These are phyloP conservation scores for Colletotrichum sojae DNA, from an alignment of 2,329 filamentous ascomycete species.

Conservation along the genomic window DNA sequence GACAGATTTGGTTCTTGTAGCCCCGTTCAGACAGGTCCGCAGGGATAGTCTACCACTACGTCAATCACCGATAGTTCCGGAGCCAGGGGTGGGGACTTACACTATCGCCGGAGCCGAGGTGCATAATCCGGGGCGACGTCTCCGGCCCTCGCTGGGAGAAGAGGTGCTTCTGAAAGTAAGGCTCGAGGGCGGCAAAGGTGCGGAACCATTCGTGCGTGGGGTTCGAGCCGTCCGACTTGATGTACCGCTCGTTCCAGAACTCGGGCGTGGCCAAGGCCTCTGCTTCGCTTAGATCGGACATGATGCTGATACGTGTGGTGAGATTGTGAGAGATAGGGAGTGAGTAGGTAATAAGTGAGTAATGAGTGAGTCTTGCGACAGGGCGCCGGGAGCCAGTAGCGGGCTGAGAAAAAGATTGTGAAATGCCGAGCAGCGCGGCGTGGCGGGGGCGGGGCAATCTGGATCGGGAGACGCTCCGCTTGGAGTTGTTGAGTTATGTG, in stretches of 20 bases:
- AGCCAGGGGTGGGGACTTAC: slow-evolving; percentile 48
- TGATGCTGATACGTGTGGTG: neutral
- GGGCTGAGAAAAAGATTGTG: too few relatives aligned
- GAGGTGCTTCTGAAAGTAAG: slow-evolving; percentile 61
- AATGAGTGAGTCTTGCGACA: too few relatives aligned
- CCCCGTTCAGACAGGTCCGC: slow-evolving; percentile 60
- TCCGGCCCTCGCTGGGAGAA: slow-evolving; percentile 48
- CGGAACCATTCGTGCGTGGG: slow-evolving; percentile 70
- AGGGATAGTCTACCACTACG: slow-evolving; percentile 62
- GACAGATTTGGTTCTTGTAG: slow-evolving; percentile 67
- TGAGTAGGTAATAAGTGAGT: too few relatives aligned
- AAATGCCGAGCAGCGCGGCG: too few relatives aligned
- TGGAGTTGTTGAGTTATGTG: too few relatives aligned
- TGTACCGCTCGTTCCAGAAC: slow-evolving; percentile 67
- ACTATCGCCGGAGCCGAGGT: slow-evolving; percentile 71
- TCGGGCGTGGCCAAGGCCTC: slow-evolving; percentile 54
- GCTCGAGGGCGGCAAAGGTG: slow-evolving; percentile 61
- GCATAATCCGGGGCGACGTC: slow-evolving; percentile 61
- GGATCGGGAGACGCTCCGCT: too few relatives aligned
- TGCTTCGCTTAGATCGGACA: slow-evolving; percentile 26
- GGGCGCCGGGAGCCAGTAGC: too few relatives aligned
- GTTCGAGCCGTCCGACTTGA: slow-evolving; percentile 51
- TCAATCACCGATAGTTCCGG: neutral
- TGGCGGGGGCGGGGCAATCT: too few relatives aligned
- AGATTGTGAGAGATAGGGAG: neutral